These are phyloP conservation scores for Pleurotus salmoneostramineus DNA, from an alignment of 768 basidiomycete species.

Conservation along the genomic window DNA sequence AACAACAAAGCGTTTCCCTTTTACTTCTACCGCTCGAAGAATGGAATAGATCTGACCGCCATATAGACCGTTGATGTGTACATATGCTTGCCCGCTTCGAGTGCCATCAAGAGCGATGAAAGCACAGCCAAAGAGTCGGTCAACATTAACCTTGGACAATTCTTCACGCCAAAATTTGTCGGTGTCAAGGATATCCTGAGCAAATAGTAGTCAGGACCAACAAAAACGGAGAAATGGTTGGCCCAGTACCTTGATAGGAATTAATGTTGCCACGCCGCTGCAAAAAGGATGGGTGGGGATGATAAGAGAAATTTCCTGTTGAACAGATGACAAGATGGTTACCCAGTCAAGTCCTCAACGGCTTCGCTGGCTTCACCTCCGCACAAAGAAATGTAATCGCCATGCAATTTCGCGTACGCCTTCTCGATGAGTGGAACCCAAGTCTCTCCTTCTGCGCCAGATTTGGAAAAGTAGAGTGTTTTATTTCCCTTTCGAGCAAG, in stretches of 20 bases:
- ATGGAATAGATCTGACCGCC: conserved; percentile 47
- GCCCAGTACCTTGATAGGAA: conserved; percentile 18
- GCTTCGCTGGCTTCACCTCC: conserved; percentile 45
- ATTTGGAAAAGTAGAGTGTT: conserved; percentile 45
- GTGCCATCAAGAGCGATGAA: conserved; percentile 27
- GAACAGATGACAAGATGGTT: conserved; percentile 10
- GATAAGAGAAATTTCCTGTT: background rate
- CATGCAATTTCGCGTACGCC: conserved; percentile 55
- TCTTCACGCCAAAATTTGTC: conserved; percentile 51
- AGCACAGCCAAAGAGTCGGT: conserved; percentile 46
- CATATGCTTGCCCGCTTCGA: conserved; percentile 19
- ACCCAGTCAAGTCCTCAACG: conserved; percentile 58
- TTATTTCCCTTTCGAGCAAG: conserved; percentile 45
- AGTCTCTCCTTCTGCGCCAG: conserved; percentile 43
- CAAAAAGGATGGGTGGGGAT: background rate
- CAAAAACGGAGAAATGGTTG: no score
- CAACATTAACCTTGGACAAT: conserved; percentile 38
- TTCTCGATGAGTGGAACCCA: conserved; percentile 60
- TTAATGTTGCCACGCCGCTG: conserved; percentile 5
- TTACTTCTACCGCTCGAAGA: conserved; percentile 39
- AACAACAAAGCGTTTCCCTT: conserved; percentile 47
- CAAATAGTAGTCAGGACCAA: background rate
- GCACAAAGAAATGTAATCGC: conserved; percentile 38
- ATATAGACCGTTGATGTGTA: conserved; percentile 32
- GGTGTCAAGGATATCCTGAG: conserved; percentile 44